These are phyloP conservation scores for Petunia hybrid DNA, from an alignment of 305 asterid species.

Conservation along the genomic window DNA sequence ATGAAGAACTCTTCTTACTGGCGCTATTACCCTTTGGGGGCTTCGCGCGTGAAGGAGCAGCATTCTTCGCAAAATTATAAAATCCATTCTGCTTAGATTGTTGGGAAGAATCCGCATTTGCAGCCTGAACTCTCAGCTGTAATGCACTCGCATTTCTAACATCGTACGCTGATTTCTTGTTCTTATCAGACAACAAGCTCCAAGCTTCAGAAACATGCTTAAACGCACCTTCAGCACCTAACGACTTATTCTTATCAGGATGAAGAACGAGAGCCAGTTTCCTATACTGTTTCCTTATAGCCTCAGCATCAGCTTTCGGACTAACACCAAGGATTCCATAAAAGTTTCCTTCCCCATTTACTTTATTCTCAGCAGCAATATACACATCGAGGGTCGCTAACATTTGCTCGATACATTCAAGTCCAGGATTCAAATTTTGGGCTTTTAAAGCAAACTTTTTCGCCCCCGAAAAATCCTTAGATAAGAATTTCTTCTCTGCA, in stretches of 20 bases:
- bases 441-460: slow-evolving; percentile 78
- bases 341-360: slow-evolving; percentile 66
- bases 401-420: slow-evolving; percentile 81
- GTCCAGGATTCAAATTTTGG: slow-evolving; percentile 64
- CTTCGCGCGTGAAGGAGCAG: slow-evolving; percentile 49
- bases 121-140: slow-evolving; percentile 43
- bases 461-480: slow-evolving; percentile 65
- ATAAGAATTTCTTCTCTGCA: slow-evolving; percentile 64
- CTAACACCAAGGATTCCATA: slow-evolving; percentile 81
- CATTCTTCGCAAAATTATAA: slow-evolving; percentile 53
- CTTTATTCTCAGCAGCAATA: slow-evolving; percentile 61
- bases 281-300: slow-evolving; percentile 70
- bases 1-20: slow-evolving; percentile 42
- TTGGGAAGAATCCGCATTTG: slow-evolving; percentile 51
- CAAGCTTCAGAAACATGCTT: slow-evolving; percentile 76
- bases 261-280: slow-evolving; percentile 81
- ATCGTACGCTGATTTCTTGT: slow-evolving; percentile 61
- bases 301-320: slow-evolving; percentile 74
- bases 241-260: slow-evolving; percentile 77
- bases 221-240: slow-evolving; percentile 87
- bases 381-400: slow-evolving; percentile 68
- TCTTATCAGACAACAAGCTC: slow-evolving; percentile 73
- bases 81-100: slow-evolving; percentile 62
- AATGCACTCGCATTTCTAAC: slow-evolving; percentile 37
- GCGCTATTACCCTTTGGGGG: slow-evolving; percentile 54